These are phyloP conservation scores for Pestalotiopsis sp. DNA, from an alignment of 2,329 filamentous ascomycete genomes.

Conservation along the genomic window DNA sequence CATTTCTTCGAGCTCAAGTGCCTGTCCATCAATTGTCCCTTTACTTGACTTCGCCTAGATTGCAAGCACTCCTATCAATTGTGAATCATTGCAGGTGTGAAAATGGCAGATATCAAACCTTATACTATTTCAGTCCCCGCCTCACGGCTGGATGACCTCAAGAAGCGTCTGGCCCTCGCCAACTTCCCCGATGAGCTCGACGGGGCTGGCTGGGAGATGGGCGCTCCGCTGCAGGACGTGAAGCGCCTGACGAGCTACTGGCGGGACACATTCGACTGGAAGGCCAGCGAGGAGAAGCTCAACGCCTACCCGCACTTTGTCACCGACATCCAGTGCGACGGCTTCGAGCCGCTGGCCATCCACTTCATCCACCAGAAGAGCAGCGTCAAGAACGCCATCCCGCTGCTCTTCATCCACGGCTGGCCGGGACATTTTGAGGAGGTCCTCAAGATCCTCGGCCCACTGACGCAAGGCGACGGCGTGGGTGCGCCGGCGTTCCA, in stretches of 20 bases:
- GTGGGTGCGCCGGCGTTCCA: constrained; percentile 48
- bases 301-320: constrained; percentile 38
- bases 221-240: constrained; percentile 36
- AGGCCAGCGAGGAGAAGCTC: constrained; percentile 33
- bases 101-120: constrained; percentile 32
- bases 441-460: constrained; percentile 61
- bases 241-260: constrained; percentile 37
- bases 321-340: constrained; percentile 37
- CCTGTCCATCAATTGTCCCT: background rate
- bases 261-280: constrained; percentile 38
- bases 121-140: constrained; percentile 37
- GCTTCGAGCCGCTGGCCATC: constrained; percentile 38
- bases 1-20: background rate
- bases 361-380: constrained; percentile 40
- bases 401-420: constrained; percentile 34
- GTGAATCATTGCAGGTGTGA: background rate
- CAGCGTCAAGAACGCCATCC: constrained; percentile 30
- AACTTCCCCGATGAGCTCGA: constrained; percentile 42
- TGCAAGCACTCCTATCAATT: background rate
- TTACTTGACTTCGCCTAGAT: background rate
- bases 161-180: constrained; percentile 35
- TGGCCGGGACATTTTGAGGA: constrained; percentile 72
- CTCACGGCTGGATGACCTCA: constrained; percentile 33
- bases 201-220: constrained; percentile 40
- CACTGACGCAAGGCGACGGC: constrained; percentile 39